Percentiles rank a stretch among this genome's conserved stretches.
Evolutionary conservation across 2,329 filamentous ascomycete species (phyloP).

Genomic region (Xylariomycetidae sp.): DNA sequence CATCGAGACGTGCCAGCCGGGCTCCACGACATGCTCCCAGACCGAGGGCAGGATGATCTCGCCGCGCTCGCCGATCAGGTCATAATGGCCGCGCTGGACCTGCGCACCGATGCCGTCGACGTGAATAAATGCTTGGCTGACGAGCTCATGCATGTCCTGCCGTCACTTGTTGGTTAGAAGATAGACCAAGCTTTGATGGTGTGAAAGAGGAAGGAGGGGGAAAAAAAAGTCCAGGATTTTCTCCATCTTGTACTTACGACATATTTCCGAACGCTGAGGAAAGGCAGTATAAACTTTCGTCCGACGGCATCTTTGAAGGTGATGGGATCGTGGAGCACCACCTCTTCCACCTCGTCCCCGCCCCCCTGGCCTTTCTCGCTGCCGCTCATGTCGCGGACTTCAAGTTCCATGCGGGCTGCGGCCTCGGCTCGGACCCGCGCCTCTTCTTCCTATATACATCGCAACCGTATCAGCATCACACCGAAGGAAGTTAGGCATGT

Average conservation of each 20-base stretch:
- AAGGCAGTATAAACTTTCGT: slow-evolving; percentile 10
- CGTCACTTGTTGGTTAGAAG: too few species aligned
- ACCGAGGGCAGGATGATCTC: slow-evolving; percentile 74
- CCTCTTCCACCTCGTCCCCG: slow-evolving; percentile 5
- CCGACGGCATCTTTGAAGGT: slow-evolving; percentile 11
- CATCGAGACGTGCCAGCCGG: slow-evolving; percentile 66
- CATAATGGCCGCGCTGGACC: slow-evolving; percentile 71
- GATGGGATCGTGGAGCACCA: too few species aligned
- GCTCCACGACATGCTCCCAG: slow-evolving; percentile 74
- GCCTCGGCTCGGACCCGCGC: slow-evolving; percentile 2
- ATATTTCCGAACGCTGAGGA: slow-evolving; percentile 6
- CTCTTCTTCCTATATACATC: too few species aligned
- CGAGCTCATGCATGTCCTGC: slow-evolving; percentile 76
- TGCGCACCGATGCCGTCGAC: slow-evolving; percentile 69
- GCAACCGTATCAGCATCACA: too few species aligned
- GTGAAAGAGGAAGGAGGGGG: too few species aligned
- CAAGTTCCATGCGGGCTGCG: slow-evolving; percentile 3
- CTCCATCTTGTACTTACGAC: slow-evolving; percentile 5
- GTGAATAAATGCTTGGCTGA: slow-evolving; percentile 75
- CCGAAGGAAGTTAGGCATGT: too few species aligned
- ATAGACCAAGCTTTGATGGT: too few species aligned
- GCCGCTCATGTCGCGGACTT: too few species aligned
- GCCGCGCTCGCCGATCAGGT: slow-evolving; percentile 68
- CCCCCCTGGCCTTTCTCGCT: slow-evolving; percentile 7
- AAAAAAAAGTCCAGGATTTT: too few species aligned